Evolutionary conservation across 2,329 filamentous ascomycete species (phyloP), one percentile per base, ranked within the genome.

Genomic region (Torrubiella hemipterigena): DNA sequence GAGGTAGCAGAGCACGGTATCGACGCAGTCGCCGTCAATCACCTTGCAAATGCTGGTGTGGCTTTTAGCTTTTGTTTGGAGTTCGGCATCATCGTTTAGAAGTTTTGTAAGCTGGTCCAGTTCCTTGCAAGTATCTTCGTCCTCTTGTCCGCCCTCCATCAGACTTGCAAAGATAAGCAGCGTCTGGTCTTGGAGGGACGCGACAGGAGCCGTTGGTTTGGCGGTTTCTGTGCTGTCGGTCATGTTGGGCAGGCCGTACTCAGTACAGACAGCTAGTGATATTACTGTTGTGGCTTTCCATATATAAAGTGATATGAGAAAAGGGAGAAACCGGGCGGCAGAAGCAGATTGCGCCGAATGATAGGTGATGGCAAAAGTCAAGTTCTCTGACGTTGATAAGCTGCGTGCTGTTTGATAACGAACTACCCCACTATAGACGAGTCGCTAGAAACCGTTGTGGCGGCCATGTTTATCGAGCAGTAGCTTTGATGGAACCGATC

Each of bases 101-200:
- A 79, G 58, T 50, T 67, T 71, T 27, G 73, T 75, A 32, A 79
- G 64, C 33, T 57, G 54, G 41, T 71, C 67, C 27, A 79, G 58
- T 37, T 74, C 67, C 37, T 56, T 56, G 44, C 70, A 77, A 10
- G 73, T 80, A 42, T 82, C 77, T 34, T 76, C 73, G 48, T 83
- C 83, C 44, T 94, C 84, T 45, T 87, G 75, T 32, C 85, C 86
- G 27, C 84, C 85, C 51, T 93, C 84, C 77, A 95, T 93, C 44
- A 95, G 64, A 47, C 82, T 81, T 16, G 87, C 87, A 42, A 95
- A 74, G 43, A 89, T 77, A 35, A 93, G 72, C 47, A 80, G 72
- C 34, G 81, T 79, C 47, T 79, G 64, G 47, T 83, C 77, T 43
- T 69, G 58, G 58, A 71, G 29, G 44, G 54, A 55, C 22, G 48